Evolutionary conservation across 371 early-diverging fungal species (phyloP), one percentile per base, ranked within the genome.

Genomic region (Nematocida ironsii): DNA sequence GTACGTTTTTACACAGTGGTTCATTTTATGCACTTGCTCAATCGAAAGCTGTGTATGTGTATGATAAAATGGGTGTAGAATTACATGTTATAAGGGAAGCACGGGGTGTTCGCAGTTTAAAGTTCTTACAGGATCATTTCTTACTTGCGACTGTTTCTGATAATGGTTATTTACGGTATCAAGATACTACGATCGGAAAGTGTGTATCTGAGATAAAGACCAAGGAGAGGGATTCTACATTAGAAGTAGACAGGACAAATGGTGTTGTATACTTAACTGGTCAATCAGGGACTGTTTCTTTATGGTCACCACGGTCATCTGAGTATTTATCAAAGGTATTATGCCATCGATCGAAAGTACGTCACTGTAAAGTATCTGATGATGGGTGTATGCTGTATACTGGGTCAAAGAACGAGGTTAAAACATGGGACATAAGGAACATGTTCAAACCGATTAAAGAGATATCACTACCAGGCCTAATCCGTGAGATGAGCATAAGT

Each of bases 21-120:
- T 92, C 90, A n/a, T 88, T 95, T 90, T 92, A 94, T 86, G 97
- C 97, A 3, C 93, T 91, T 16, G 96, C 97, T 25, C 97, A 98
- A 89, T 93, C 93, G 86, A 91, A 93, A 86, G 91, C 91, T 83
- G 93, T 93, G 0, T 98, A 92, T 82, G 93, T 97, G 69, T 98
- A 98, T 86, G 95, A 97, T 88, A 89, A 91, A 72, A 89, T 89
- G 5, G 97, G 98, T 33, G 86, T 91, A 23, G 98, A 98, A 87
- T 86, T 96, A 40, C 97, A 98, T 86, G 92, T 92, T 62, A 83
- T 96, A 81, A 89, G 91, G 73, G 90, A 92, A 54, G 94, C 94
- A 83, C 88, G 88, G 13, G 92, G 93, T 83, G 91, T 91, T 33
- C 91, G 90, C 83, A 89, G 89, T 70, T 87, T 97, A 57, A 93